Base-by-base conservation (phyloP, 1,284 basidiomycete species). In the Fereydounia khargensis region DNA sequence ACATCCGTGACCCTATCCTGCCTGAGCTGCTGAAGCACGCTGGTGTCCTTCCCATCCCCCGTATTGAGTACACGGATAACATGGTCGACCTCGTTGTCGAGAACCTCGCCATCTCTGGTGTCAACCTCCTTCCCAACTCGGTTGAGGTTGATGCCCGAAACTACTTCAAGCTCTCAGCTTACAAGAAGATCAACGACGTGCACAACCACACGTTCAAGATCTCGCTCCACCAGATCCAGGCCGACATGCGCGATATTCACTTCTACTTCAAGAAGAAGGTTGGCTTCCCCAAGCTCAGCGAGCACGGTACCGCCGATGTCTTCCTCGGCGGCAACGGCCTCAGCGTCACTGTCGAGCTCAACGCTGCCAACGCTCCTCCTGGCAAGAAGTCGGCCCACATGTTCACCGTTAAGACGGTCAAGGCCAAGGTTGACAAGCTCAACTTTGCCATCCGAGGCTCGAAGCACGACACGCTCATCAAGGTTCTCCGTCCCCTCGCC, bases 241-340 rank as follows among this genome's bases (percentile, higher is more conserved):
- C 87, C n/a, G 91, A 94, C 70, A 86, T 95, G 81, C 83, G 87
- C 30, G 91, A 95, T 68, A 88, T 95, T 17, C 85, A 86, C 11
- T 94, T 95, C 76, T 90, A 86, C 44, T 64, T 71, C 51, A 59
- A 65, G 42, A 74, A 74, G 53, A 64, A 79, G 36, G 73, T 79
- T 0, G 88, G 88, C 4, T 82, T 89, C 68, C 84, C 86, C 9
- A 88, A 86, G 80, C 78, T 95, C 73, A 82, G 79, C 34, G 94
- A 97, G 79, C 85, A 84, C n/a, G 94, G 92, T 60, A 78, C 94
- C 23, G 91, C 91, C 17, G 94, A 97, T 74, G 86, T 97, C 9
- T 76, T 91, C 45, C 79, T 97, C 39, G 87, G 88, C 24, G 91
- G 92, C 18, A 78, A 84, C 42, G 88, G 88, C 3, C 75, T 90